A percentile compares a stretch with the other conserved stretches of the same genome.
These are phyloP conservation scores for Daldinia decipiens DNA, from an alignment of 495 filamentous ascomycete genomes.

Conservation along the genomic window DNA sequence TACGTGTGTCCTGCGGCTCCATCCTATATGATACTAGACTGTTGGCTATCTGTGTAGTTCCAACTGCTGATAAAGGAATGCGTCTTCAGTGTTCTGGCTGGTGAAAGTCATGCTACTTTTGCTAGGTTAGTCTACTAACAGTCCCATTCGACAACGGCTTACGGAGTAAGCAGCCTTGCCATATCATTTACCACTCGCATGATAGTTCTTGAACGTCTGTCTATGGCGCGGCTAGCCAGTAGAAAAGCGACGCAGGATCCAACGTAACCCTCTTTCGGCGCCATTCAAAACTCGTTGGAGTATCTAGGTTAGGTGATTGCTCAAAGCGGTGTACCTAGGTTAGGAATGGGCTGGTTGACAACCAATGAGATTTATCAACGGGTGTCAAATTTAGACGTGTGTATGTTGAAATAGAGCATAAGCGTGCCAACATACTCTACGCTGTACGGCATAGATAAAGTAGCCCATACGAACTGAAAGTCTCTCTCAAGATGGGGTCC, in stretches of 20 bases:
- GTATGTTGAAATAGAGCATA: conserved; percentile 39
- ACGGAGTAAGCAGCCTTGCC: conserved; percentile 9
- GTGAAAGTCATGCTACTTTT: background rate
- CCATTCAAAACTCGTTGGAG: conserved; percentile 15
- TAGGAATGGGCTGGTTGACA: conserved; percentile 16
- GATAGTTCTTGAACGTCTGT: background rate
- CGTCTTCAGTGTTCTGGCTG: background rate
- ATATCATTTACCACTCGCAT: conserved; percentile 1
- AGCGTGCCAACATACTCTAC: conserved; percentile 26
- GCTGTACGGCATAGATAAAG: conserved; percentile 23
- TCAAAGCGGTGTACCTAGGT: conserved; percentile 20
- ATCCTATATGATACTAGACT: conserved; percentile 10
- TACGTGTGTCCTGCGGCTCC: conserved; percentile 14
- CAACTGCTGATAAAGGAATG: conserved; percentile 13
- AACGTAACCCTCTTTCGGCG: conserved; percentile 6
- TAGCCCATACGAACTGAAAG: conserved; percentile 24
- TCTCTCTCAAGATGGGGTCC: conserved; percentile 37
- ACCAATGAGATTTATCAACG: conserved; percentile 17
- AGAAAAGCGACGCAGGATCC: conserved; percentile 24
- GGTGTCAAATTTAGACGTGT: conserved; percentile 20
- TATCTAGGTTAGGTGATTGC: conserved; percentile 12
- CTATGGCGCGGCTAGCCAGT: conserved; percentile 22
- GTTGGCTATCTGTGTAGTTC: background rate
- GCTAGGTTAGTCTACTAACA: background rate
- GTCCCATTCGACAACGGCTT: conserved; percentile 1